Conservation (phyloP, 192 early-diverging fungal species). For the Coemansia sp. region DNA sequence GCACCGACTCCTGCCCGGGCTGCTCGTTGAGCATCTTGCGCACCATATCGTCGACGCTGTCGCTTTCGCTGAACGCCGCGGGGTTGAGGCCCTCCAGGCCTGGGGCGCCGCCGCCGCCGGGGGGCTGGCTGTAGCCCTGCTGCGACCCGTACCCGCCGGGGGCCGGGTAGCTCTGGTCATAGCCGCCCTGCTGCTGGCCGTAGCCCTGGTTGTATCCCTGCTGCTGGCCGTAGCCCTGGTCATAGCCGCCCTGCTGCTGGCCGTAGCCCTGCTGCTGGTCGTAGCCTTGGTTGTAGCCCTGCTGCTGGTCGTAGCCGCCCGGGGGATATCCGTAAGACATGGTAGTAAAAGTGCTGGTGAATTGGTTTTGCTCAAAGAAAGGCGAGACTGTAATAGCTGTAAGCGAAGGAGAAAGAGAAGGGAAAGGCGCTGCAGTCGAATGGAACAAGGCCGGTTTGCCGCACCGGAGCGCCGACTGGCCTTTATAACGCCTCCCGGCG, state of each 20-base stretch:
- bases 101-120: not conserved
- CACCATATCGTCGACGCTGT: constrained; percentile 2
- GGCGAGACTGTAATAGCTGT: too few relatives aligned
- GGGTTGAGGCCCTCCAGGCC: not conserved
- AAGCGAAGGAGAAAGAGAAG: too few relatives aligned
- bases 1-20: not conserved
- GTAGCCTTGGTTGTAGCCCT: not conserved
- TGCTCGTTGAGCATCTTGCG: constrained; percentile 3
- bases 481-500: too few relatives aligned
- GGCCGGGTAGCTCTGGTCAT: not conserved
- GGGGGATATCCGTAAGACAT: too few relatives aligned
- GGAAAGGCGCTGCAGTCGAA: too few relatives aligned
- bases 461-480: too few relatives aligned
- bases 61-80: not conserved
- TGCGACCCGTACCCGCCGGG: not conserved
- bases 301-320: constrained; percentile 4
- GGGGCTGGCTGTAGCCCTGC: too few relatives aligned
- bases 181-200: not conserved
- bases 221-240: constrained; percentile 1
- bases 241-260: constrained; percentile 6
- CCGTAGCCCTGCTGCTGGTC: not conserved
- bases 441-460: too few relatives aligned
- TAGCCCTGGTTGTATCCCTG: constrained; percentile 3
- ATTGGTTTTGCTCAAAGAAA: too few relatives aligned
- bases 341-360: too few relatives aligned